These are phyloP conservation scores for Cryoendolithus antarcticus DNA, from an alignment of 2,329 filamentous ascomycete genomes.

Conservation along the genomic window DNA sequence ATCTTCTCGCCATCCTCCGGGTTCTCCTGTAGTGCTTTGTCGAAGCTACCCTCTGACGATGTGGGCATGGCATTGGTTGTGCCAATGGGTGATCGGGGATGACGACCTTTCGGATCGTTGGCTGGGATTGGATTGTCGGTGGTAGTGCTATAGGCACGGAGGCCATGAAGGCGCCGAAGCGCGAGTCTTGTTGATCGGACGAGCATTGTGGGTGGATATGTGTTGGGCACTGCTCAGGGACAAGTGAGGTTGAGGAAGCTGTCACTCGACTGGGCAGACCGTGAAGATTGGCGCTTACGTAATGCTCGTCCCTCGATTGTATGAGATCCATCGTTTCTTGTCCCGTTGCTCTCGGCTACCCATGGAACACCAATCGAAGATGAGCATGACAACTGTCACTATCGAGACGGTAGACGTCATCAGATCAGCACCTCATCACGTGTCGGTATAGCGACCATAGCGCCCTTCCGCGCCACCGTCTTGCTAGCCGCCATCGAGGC, in stretches of 20 bases:
- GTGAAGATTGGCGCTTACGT: too few species aligned
- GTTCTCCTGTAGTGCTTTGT: slow-evolving; percentile 43
- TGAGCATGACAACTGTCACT: too few species aligned
- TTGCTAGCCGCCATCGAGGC: slow-evolving; percentile 51
- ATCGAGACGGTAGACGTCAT: too few species aligned
- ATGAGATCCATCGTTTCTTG: too few species aligned
- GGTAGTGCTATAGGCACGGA: slow-evolving; percentile 13
- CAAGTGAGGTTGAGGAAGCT: slow-evolving; percentile 3
- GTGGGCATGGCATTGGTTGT: slow-evolving; percentile 48
- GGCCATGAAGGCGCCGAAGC: slow-evolving; percentile 3
- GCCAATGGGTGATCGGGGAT: slow-evolving; percentile 38
- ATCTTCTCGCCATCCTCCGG: slow-evolving; percentile 42
- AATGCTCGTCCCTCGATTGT: too few species aligned
- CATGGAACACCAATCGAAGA: too few species aligned
- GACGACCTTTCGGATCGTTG: slow-evolving; percentile 46
- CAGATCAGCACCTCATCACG: slow-evolving; percentile 35
- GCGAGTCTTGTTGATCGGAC: slow-evolving; percentile 4
- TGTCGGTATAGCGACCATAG: slow-evolving; percentile 57
- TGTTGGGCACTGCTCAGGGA: neutral
- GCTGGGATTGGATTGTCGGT: slow-evolving; percentile 43
- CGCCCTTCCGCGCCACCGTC: slow-evolving; percentile 54
- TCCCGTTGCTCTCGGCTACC: too few species aligned
- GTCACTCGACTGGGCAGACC: too few species aligned
- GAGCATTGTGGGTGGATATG: slow-evolving; percentile 4
- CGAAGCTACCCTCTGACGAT: slow-evolving; percentile 36